Base-by-base conservation (phyloP, 2,329 filamentous ascomycete species). In the Blastomyces parvus region DNA sequence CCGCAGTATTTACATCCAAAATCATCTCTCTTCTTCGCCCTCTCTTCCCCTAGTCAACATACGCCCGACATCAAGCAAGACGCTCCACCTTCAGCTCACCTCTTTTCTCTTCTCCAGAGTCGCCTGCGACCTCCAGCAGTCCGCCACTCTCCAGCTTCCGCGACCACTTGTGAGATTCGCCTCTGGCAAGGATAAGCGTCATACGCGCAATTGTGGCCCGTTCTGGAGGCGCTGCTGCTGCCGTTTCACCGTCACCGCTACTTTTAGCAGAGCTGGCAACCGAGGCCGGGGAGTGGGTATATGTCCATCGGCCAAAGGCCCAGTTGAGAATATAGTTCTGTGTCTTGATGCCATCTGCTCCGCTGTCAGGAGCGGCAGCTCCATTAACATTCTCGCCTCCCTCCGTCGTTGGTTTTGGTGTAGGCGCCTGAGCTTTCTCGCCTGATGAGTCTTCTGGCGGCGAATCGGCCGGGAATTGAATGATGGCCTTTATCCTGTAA, bases 221-320 rank as follows among this genome's bases (percentile, higher is more conserved):
- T 4, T 55, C 48, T 30, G 57, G 22, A 22, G 57, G 3, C 14
- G 17, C 14, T 33, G 57, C 6, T 22, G 17, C 14, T 33, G 57
- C 6, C 22, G 19, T 14, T 4, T 19, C 60, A 33, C 25, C 36
- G n/a, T 22, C 36, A 30, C 33, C 36, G 19, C 52, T 42, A 71
- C 66, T 33, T 74, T 73, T 3, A 13, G 33, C 11, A 57, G 19
- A 2, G 72, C 70, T 59, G 1, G 68, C 69, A 60, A 74, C 69
- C 0, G 71, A 69, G 33, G 73, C 70, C 22, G 86, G 78, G 1
- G 69, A 67, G 1, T 84, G 81, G 1, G 91, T 95, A 72, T 93
- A 96, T 0, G 86, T 96, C 93, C 94, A 99, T 38, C 94, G 84
- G 0, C 91, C 91, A 77, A 99, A 99, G 0, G 94, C 94, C 94